These are phyloP conservation scores for Sequoiadendron giganteum DNA, from an alignment of 75 land plant species.

Conservation along the genomic window DNA sequence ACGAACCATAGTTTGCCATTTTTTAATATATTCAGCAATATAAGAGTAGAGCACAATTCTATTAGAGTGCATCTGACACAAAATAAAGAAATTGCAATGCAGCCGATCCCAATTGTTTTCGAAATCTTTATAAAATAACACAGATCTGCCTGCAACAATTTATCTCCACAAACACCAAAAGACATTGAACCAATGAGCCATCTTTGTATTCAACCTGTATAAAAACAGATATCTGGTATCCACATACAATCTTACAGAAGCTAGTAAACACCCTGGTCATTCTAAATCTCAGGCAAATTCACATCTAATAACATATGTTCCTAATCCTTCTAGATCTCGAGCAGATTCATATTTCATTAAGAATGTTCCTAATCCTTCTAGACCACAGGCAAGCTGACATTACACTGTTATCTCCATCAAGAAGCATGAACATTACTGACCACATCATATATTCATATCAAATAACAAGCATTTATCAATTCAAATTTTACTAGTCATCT, in stretches of 20 bases:
- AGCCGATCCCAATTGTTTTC: neutral
- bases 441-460: neutral
- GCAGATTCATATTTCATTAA: neutral
- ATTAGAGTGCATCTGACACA: neutral
- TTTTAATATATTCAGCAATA: neutral
- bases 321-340: too few relatives aligned
- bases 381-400: neutral
- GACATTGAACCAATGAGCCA: too few relatives aligned
- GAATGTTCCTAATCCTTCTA: neutral
- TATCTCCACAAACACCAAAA: too few relatives aligned
- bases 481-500: neutral
- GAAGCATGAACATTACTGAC: neutral
- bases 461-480: neutral
- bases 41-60: neutral
- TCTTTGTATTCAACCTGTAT: too few relatives aligned
- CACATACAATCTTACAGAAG: too few relatives aligned
- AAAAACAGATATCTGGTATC: too few relatives aligned
- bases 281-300: too few relatives aligned
- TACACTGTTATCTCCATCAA: neutral
- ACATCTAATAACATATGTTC: neutral
- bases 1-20: too few relatives aligned
- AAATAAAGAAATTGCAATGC: neutral
- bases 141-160: too few relatives aligned
- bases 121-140: too few relatives aligned
- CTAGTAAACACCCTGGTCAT: too few relatives aligned